A percentile compares a stretch with the other conserved stretches of the same genome.
phyloP scores from a whole-genome alignment of 768 basidiomycete species.

The Tricholoma bakamatsutake region DNA sequence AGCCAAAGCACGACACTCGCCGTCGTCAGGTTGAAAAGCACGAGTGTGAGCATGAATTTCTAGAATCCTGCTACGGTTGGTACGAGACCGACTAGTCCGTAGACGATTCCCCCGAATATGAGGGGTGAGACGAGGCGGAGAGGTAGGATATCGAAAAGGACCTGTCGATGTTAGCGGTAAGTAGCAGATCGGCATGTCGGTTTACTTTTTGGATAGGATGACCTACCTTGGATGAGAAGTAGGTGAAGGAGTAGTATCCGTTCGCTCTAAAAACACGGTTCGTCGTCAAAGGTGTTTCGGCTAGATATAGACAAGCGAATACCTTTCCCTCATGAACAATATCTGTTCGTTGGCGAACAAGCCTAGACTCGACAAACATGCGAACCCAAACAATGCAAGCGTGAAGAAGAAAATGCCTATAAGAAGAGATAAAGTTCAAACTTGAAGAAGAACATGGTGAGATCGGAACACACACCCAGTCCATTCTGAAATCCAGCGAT shows the following conservation, averaged over 20 bases:
- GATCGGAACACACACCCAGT: too few species aligned
- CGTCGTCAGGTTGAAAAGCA: conserved; percentile 95
- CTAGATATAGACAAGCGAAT: too few species aligned
- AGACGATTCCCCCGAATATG: conserved; percentile 93
- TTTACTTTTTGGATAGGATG: neutral
- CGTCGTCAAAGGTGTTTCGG: too few species aligned
- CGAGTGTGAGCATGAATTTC: conserved; percentile 96
- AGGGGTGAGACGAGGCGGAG: conserved; percentile 92
- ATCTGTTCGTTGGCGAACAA: conserved; percentile 94
- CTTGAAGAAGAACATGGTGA: too few species aligned
- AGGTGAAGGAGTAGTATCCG: conserved; percentile 96
- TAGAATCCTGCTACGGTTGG: conserved; percentile 87
- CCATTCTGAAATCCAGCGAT: too few species aligned
- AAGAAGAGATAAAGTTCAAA: too few species aligned
- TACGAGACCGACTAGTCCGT: conserved; percentile 91
- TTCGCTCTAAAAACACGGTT: conserved; percentile 60
- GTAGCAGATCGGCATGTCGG: too few species aligned
- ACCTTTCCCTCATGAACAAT: conserved; percentile 98
- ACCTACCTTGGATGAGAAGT: conserved; percentile 87
- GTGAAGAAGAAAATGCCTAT: too few species aligned
- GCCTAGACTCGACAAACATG: too few species aligned
- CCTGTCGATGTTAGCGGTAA: conserved; percentile 31
- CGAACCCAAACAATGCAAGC: too few species aligned
- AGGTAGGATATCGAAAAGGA: conserved; percentile 95
- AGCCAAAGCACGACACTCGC: conserved; percentile 88